Base-by-base conservation (phyloP, 2,329 filamentous ascomycete species). In the Periconia sp. region DNA sequence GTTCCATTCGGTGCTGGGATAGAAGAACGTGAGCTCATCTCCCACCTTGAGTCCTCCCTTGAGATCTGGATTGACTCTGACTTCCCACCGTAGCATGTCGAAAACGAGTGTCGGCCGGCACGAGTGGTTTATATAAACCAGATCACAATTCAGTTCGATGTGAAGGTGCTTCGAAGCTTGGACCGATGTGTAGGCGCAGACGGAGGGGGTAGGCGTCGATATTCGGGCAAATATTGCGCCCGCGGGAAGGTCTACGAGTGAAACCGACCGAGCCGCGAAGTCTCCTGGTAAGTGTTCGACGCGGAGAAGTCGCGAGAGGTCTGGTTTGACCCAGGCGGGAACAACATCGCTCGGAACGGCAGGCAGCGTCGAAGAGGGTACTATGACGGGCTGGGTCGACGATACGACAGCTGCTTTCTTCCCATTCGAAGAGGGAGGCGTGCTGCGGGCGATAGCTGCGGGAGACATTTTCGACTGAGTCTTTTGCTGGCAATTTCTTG, bases 1-100 rank as follows among this genome's bases (percentile, higher is more conserved):
- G 59, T 76, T 60, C 85, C 85, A 89, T 69, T 89, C 86, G 1
- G 85, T 88, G 40, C 83, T 87, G 4, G 86, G 85, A 57, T 89
- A 89, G 71, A 89, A 89, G 73, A 88, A 89, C 63, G 71, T 70
- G 31, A 75, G 46, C 38, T 72, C 69, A 24, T 74, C 71, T 1
- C 73, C 73, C 7, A 48, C 61, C 24, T 61, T 68, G 38, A 70
- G 36, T 0, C 65, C 67, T 2, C 43, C 50, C 12, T 51, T 52
- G 6, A 55, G 38, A 3, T 59, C 59, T 6, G 49, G 79, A 5
- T 79, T 80, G 9, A 80, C 83, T 18, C 85, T 71, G 50, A 88
- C 71, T 55, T 78, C 78, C 61, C 63, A 65, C 4, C 50, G 41
- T 30, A 43, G 41, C 70, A 80, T 79, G 54, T 82, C 78, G 52